Conservation (phyloP, 257 asterid genomes). For the Solanum arcanum region DNA sequence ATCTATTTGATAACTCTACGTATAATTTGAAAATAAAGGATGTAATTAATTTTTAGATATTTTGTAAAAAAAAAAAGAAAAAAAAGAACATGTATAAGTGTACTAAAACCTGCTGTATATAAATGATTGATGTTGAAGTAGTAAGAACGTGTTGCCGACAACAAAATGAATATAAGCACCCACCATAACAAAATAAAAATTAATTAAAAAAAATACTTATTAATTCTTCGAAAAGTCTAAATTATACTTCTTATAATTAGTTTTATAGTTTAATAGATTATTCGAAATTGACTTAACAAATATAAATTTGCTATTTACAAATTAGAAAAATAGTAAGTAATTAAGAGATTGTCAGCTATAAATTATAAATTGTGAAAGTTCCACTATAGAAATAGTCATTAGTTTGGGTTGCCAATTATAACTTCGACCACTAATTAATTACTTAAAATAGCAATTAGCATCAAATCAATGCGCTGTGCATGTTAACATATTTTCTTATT, state of each 20-base stretch:
- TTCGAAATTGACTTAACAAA: neutral
- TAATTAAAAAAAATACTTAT: no score
- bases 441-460: neutral
- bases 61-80: rapidly evolving
- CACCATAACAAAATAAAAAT: neutral
- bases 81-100: neutral
- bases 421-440: neutral
- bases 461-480: neutral
- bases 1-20: rapidly evolving
- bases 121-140: neutral
- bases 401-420: neutral
- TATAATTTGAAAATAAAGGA: neutral
- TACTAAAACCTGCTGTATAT: neutral
- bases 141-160: neutral
- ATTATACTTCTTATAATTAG: neutral
- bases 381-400: neutral
- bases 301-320: neutral
- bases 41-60: no score
- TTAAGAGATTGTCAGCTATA: neutral
- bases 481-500: neutral
- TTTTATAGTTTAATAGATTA: neutral
- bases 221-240: neutral
- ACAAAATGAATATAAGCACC: neutral
- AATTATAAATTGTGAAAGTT: neutral
- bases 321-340: neutral